A percentile compares a stretch with the other conserved stretches of the same genome.
Evolutionary conservation across 305 asterid genomes (phyloP).

Genomic region (Fraxinus albicans): DNA sequence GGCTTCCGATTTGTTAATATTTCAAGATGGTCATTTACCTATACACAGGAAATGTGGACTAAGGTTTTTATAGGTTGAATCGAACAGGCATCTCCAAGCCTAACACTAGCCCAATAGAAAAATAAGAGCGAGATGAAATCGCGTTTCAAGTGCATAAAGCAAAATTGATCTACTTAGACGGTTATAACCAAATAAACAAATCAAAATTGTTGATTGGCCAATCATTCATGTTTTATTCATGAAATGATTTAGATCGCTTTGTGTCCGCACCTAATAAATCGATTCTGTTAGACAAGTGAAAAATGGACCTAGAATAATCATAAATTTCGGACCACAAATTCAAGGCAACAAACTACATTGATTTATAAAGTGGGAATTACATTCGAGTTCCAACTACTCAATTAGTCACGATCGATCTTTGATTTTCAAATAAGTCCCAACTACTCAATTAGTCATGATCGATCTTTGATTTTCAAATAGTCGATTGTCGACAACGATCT

Average conservation of each 20-base stretch:
- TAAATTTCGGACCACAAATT: neutral
- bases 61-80: no score
- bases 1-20: neutral
- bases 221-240: neutral
- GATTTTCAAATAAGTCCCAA: neutral
- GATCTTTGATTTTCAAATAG: neutral
- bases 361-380: no score
- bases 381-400: no score
- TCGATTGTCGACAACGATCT: neutral
- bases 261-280: no score
- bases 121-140: neutral
- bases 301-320: neutral
- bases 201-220: neutral
- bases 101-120: neutral
- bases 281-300: neutral
- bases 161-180: neutral
- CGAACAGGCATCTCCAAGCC: neutral
- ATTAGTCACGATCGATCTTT: no score
- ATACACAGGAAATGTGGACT: no score
- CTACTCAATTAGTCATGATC: no score
- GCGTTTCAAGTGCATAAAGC: neutral
- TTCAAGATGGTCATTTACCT: neutral
- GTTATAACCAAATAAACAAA: neutral
- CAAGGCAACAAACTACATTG: no score
- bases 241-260: neutral